Evolutionary conservation across 139 green algal genomes (phyloP).

Genomic region (Nannochloris sp.): DNA sequence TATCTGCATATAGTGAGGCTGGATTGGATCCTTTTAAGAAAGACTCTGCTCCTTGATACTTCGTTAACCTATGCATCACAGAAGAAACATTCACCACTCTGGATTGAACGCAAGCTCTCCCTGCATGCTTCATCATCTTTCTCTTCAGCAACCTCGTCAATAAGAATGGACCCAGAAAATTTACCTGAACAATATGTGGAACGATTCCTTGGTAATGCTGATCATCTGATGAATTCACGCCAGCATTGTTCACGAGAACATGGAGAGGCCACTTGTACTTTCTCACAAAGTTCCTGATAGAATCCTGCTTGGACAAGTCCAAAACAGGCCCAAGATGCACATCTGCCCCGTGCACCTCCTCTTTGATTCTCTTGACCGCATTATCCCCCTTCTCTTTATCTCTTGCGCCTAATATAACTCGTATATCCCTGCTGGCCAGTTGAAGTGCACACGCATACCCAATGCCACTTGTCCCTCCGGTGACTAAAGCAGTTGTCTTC

Average conservation of each 20-base stretch:
- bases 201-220: slow-evolving; percentile 21
- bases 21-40: slow-evolving; percentile 22
- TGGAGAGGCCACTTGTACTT: slow-evolving; percentile 16
- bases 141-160: slow-evolving; percentile 57
- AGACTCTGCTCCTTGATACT: slow-evolving; percentile 7
- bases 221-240: slow-evolving; percentile 9
- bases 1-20: slow-evolving; percentile 15
- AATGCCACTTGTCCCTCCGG: slow-evolving; percentile 31
- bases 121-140: slow-evolving; percentile 15
- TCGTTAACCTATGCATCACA: slow-evolving; percentile 32
- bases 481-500: slow-evolving; percentile 21
- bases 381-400: slow-evolving; percentile 19
- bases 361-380: slow-evolving; percentile 20
- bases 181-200: slow-evolving; percentile 20
- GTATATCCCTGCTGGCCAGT: slow-evolving; percentile 19
- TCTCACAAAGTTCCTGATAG: slow-evolving; percentile 28
- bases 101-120: slow-evolving; percentile 11
- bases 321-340: slow-evolving; percentile 27
- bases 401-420: slow-evolving; percentile 31
- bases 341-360: slow-evolving; percentile 9
- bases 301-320: slow-evolving; percentile 22
- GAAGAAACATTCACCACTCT: slow-evolving; percentile 44
- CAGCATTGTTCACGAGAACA: slow-evolving; percentile 41
- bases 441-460: slow-evolving; percentile 30
- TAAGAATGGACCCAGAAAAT: slow-evolving; percentile 43